Evolutionary conservation across 2,329 filamentous ascomycete genomes (phyloP), one percentile per base, ranked within the genome.

Genomic region (Bipolaris cookei): DNA sequence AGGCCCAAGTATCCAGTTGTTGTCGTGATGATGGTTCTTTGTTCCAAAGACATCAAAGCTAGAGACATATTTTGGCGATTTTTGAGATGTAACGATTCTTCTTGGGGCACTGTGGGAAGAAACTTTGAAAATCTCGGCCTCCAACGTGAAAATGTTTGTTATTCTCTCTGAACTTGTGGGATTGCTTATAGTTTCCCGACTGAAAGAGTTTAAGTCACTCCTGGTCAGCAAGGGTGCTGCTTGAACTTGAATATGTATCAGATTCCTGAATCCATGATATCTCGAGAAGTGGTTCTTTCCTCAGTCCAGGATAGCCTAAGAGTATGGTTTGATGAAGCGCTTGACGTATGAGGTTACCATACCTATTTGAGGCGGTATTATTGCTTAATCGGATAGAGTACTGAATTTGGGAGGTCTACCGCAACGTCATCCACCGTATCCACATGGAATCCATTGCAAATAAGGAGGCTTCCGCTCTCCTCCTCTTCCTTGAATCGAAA

Each of bases 31-130:
- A 43, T 23, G 7, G 6, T 23, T 28, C 41, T 28, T 16, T 43
- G 6, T 3, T 10, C 4, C 13, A 43, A 23, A 28, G 0, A 43
- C 8, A 43, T 1, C 3, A 14, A 1, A 43, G 23, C 41, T 14
- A 8, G 11, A 28, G 14, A 6, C 41, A 43, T 0, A 28, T n/a
- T n/a, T n/a, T n/a, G n/a, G n/a, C n/a, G 2, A 14, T 25, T 4
- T 1, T 21, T 5, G 11, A 28, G 1, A 8, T 0, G 6, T 43
- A 2, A 13, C 2, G 3, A 4, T 3, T 16, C 1, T 16, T 4
- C n/a, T 11, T 3, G 8, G 1, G 21, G 23, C 14, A 16, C 3
- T 16, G 14, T 28, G 41, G 41, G 16, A 43, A 43, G 7, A 43
- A 14, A 23, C n/a, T 18, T 25, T 14, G 21, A 10, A 43, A 11